Percentiles rank a stretch among this genome's conserved stretches.
phyloP scores from a whole-genome alignment of 768 basidiomycete genomes.

The Termitomyces sp. region DNA sequence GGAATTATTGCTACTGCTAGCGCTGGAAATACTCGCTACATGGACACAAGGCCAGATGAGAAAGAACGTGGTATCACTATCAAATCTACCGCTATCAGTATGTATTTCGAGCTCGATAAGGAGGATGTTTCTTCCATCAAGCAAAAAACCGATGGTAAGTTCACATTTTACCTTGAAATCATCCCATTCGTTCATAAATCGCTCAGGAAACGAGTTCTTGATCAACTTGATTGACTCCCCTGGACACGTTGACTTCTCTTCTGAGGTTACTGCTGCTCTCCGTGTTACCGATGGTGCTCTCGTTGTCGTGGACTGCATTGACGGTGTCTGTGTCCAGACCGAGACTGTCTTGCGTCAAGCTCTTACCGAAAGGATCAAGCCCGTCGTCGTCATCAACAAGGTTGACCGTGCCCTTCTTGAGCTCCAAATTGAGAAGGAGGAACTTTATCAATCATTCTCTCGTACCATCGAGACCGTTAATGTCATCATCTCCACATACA shows the following conservation, averaged over 20 bases:
- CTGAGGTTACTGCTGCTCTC: slow-evolving; percentile 97
- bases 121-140: slow-evolving; percentile 80
- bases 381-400: slow-evolving; percentile 99
- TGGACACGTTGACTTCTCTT: slow-evolving; percentile 99
- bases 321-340: slow-evolving; percentile 99
- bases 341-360: slow-evolving; percentile 98
- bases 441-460: slow-evolving; percentile 93
- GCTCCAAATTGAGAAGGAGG: slow-evolving; percentile 93
- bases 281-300: slow-evolving; percentile 99
- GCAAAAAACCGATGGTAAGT: slow-evolving; percentile 87
- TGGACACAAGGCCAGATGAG: slow-evolving; percentile 94
- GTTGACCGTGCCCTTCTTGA: slow-evolving; percentile 98
- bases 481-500: slow-evolving; percentile 96
- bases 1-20: slow-evolving; percentile 94
- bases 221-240: slow-evolving; percentile 99
- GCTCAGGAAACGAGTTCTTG: slow-evolving; percentile 84
- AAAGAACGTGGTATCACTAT: slow-evolving; percentile 99
- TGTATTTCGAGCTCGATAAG: slow-evolving; percentile 95
- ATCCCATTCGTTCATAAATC: background rate
- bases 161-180: background rate
- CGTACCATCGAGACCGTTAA: slow-evolving; percentile 97
- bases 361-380: slow-evolving; percentile 96
- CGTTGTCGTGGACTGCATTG: slow-evolving; percentile 98
- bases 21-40: slow-evolving; percentile 93
- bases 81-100: slow-evolving; percentile 98